A percentile compares a stretch with the other conserved stretches of the same genome.
Evolutionary conservation across 345 rosid species (phyloP).

Genomic region (Gossypium mustelinum): DNA sequence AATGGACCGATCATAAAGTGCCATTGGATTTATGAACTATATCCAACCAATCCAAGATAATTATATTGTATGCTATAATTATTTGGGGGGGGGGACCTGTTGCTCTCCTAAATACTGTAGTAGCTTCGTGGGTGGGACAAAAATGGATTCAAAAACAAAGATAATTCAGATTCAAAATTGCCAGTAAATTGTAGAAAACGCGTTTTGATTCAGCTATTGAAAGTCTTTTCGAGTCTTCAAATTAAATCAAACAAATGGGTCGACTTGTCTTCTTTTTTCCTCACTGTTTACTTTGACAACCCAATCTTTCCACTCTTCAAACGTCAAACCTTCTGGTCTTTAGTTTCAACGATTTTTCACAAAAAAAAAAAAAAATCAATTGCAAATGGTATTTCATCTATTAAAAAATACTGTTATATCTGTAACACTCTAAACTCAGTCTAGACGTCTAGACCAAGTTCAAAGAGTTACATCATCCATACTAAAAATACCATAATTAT

Average conservation of each 20-base stretch:
- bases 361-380: no score
- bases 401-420: no score
- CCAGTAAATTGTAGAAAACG: neutral
- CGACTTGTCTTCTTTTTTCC: neutral
- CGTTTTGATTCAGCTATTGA: neutral
- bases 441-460: rapidly evolving
- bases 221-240: neutral
- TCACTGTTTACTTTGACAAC: neutral
- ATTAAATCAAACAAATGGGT: neutral
- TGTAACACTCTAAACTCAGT: no score
- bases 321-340: neutral
- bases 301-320: neutral
- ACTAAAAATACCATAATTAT: no score
- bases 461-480: no score
- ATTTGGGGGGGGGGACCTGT: no score
- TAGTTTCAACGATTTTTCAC: no score
- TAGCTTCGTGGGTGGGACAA: no score
- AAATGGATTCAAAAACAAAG: neutral
- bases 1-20: neutral
- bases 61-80: no score
- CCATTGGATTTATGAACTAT: neutral
- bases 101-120: no score
- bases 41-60: no score
- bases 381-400: no score
- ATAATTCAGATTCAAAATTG: neutral